A percentile compares a stretch with the other conserved stretches of the same genome.
These are phyloP conservation scores for Fraxinus albicans DNA, from an alignment of 305 asterid species.

Conservation along the genomic window DNA sequence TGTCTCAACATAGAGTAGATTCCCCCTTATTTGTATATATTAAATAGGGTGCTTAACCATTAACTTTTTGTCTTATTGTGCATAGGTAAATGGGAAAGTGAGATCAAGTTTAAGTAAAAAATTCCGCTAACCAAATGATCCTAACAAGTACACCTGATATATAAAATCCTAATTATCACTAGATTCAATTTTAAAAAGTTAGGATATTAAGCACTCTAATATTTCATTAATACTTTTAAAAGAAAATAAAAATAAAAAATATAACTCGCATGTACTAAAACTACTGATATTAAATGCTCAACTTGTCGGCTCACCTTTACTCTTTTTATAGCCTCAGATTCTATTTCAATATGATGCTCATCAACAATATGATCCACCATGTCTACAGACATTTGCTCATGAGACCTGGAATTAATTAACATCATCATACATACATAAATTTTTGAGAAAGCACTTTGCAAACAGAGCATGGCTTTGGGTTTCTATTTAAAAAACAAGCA, in stretches of 20 bases:
- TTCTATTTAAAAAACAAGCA: neutral
- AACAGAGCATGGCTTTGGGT: neutral
- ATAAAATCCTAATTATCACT: conserved; percentile 2
- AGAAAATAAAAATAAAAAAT: neutral
- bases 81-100: neutral
- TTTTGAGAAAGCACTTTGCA: neutral
- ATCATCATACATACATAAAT: conserved; percentile 7
- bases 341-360: conserved; percentile 74
- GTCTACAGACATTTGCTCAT: conserved; percentile 78
- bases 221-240: neutral
- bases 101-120: neutral
- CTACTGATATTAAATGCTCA: neutral
- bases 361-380: conserved; percentile 83
- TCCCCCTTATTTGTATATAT: neutral
- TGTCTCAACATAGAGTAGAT: neutral
- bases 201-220: neutral
- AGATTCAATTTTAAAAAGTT: neutral
- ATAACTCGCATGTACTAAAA: neutral
- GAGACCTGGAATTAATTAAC: conserved; percentile 61
- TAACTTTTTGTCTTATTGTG: neutral
- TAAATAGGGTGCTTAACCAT: neutral
- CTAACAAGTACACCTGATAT: neutral
- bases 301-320: conserved; percentile 58
- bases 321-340: conserved; percentile 47
- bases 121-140: neutral